Conservation (phyloP, 2,329 filamentous ascomycete species). For the Delphinella strobiligena region DNA sequence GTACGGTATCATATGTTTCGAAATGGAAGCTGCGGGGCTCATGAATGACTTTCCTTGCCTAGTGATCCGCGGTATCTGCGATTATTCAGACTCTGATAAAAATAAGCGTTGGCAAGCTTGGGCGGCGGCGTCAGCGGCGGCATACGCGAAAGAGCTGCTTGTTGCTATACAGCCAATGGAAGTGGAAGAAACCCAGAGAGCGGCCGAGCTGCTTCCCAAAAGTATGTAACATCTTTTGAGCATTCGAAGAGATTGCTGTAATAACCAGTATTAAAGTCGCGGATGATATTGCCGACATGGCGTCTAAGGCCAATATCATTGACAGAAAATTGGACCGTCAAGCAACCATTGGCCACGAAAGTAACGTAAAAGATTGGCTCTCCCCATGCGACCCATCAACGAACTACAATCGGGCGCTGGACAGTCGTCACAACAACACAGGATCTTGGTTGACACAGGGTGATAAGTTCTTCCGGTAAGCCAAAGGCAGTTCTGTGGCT, state of each 20-base stretch:
- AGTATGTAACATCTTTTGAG: background rate
- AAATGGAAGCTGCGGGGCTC: too few species aligned
- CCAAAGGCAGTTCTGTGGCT: constrained; percentile 6
- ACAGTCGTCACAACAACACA: background rate
- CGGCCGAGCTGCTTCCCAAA: background rate
- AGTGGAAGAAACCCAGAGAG: too few species aligned
- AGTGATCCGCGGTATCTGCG: constrained; percentile 16
- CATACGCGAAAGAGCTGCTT: constrained; percentile 14
- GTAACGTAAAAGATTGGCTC: constrained; percentile 11
- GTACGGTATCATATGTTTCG: constrained; percentile 9
- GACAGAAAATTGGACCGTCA: too few species aligned
- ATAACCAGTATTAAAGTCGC: too few species aligned
- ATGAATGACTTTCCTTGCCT: constrained; percentile 13
- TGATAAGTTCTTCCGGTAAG: background rate
- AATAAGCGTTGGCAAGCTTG: constrained; percentile 15
- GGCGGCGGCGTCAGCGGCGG: constrained; percentile 14
- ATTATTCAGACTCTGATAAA: constrained; percentile 17
- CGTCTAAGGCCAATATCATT: too few species aligned
- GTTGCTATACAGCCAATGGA: too few species aligned
- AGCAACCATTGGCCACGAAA: background rate
- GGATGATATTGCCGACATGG: too few species aligned
- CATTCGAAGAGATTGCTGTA: too few species aligned
- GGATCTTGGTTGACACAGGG: constrained; percentile 3
- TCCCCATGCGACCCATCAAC: background rate
- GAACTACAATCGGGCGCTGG: constrained; percentile 1